phyloP scores from a whole-genome alignment of 176 grass and related monocot species.

The Calamus simplicifolius region DNA sequence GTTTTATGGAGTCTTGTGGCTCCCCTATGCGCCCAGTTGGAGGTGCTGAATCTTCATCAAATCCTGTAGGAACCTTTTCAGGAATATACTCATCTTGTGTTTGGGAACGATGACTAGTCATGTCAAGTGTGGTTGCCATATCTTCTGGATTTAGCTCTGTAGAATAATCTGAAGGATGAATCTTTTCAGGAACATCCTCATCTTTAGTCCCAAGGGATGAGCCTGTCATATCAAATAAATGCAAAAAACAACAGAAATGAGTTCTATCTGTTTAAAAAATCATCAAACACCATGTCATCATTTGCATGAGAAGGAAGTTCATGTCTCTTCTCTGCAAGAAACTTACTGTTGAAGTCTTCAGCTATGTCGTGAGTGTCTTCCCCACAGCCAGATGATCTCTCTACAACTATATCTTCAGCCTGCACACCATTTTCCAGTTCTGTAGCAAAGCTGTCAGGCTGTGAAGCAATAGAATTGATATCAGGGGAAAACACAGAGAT shows the following conservation, averaged over 20 bases:
- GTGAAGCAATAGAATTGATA: slow-evolving; percentile 15
- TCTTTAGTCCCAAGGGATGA: slow-evolving; percentile 8
- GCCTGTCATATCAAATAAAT: not conserved
- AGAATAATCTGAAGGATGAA: slow-evolving; percentile 8
- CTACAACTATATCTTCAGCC: slow-evolving; percentile 13
- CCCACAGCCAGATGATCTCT: slow-evolving; percentile 9
- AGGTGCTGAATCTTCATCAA: slow-evolving; percentile 23
- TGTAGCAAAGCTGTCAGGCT: not conserved
- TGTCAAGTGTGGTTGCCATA: slow-evolving; percentile 12
- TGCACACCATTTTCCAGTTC: slow-evolving; percentile 15
- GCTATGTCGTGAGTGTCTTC: slow-evolving; percentile 8
- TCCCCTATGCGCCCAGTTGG: slow-evolving; percentile 13
- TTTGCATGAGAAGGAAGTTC: not conserved
- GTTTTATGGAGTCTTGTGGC: slow-evolving; percentile 12
- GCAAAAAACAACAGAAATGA: not conserved
- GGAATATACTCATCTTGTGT: slow-evolving; percentile 19
- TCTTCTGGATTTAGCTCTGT: slow-evolving; percentile 40
- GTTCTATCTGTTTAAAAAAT: not conserved
- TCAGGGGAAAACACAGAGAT: slow-evolving; percentile 16
- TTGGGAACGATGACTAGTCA: slow-evolving; percentile 10
- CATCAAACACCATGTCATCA: not conserved
- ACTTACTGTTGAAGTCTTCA: slow-evolving; percentile 27
- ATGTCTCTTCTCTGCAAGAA: not conserved
- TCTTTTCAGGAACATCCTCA: slow-evolving; percentile 11
- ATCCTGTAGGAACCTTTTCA: slow-evolving; percentile 22